Base-by-base conservation (phyloP, 2,329 filamentous ascomycete genomes). In the Claviceps quebecensis region DNA sequence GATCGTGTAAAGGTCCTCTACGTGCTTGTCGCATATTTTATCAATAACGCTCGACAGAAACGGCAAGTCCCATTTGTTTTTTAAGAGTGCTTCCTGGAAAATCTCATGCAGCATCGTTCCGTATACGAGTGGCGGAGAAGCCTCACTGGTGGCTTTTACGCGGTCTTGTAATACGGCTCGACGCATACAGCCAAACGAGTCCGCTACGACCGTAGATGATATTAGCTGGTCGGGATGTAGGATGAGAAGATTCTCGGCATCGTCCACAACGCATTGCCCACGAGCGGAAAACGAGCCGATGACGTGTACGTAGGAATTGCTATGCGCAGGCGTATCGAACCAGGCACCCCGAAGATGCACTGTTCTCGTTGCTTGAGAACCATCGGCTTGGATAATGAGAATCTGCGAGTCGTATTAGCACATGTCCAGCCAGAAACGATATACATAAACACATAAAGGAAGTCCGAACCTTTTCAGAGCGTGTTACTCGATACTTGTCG, bases 161-260 rank as follows among this genome's bases (percentile, higher is more conserved):
- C 93, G 84, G 65, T 98, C 91, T 65, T 97, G 90, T 26, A 98
- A 77, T 1, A 97, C 91, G 34, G 93, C 89, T 56, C 91, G 84
- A 17, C 93, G 84, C 63, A 86, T 83, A 63, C 93, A 98, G 23
- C 83, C 84, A 64, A 97, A 95, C 0, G 93, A 95, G 66, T 98
- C 93, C n/a, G 89, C 90, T 44, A 98, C 86, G 5, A 94, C 88
- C 0, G 93, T 97, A 2, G 93, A 86, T 2, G 93, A 97, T 50
- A 98, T 85, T 37, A 98, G 77, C 67, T 97, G 90, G 61, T 98
- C 93, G 0, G 93, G 93, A 61, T 98, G 90, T 14, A 98, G 70
- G 52, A 98, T 89, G 48, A 98, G 72, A 66, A 97, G 85, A 59
- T 90, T 88, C 48, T 84, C 76, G 2, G 77, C 74, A 64, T 97